A percentile compares a stretch with the other conserved stretches of the same genome.
These are phyloP conservation scores for Apiotrichum brassicae DNA, from an alignment of 1,284 basidiomycete species.

Conservation along the genomic window DNA sequence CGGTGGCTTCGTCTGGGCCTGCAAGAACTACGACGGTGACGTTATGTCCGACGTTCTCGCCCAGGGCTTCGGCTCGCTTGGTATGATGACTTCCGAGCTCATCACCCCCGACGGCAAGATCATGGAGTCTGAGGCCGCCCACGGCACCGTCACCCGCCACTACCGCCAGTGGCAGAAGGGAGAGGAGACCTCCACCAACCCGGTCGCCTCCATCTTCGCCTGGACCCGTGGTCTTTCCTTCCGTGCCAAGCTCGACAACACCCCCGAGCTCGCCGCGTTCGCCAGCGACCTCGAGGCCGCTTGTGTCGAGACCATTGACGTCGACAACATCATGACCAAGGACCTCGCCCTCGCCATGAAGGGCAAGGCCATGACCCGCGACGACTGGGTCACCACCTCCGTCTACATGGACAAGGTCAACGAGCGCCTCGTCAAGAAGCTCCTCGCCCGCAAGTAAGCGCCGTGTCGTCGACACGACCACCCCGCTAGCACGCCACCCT, in stretches of 20 bases:
- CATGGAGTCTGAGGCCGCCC: slow-evolving; percentile 91
- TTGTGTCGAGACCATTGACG: slow-evolving; percentile 87
- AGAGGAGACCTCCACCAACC: slow-evolving; percentile 93
- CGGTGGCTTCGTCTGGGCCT: slow-evolving; percentile 96
- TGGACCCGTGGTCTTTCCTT: slow-evolving; percentile 95
- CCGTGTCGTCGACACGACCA: not conserved
- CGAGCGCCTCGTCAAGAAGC: slow-evolving; percentile 34
- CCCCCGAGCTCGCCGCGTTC: slow-evolving; percentile 68
- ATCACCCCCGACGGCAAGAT: slow-evolving; percentile 91
- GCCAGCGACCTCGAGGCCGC: slow-evolving; percentile 75
- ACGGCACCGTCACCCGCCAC: slow-evolving; percentile 81
- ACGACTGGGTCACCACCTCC: slow-evolving; percentile 88
- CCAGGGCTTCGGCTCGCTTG: slow-evolving; percentile 80
- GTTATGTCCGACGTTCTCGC: slow-evolving; percentile 79
- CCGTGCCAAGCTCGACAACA: slow-evolving; percentile 86
- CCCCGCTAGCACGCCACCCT: too few relatives aligned
- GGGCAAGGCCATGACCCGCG: slow-evolving; percentile 81
- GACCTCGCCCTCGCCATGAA: slow-evolving; percentile 93
- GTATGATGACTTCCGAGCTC: slow-evolving; percentile 97
- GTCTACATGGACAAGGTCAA: slow-evolving; percentile 82
- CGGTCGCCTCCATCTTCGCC: slow-evolving; percentile 96
- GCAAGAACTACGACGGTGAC: slow-evolving; percentile 96
- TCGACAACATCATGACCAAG: slow-evolving; percentile 90
- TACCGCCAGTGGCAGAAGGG: slow-evolving; percentile 97
- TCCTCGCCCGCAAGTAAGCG: slow-evolving; percentile 23